These are phyloP conservation scores for Helichrysum umbraculigerum DNA, from an alignment of 129 eudicot genomes.

Conservation along the genomic window DNA sequence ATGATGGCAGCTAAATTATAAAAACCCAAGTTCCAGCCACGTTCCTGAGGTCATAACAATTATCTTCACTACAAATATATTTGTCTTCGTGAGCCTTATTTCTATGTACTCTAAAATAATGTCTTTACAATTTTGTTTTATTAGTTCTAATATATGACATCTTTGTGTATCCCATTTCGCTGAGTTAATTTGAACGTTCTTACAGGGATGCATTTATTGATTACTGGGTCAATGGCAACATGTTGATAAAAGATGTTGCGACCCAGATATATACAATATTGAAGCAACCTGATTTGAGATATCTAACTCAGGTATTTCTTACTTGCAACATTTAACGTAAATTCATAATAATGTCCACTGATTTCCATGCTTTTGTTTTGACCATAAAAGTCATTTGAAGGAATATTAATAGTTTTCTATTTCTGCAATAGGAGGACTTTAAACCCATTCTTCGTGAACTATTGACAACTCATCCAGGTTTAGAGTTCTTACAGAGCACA, in stretches of 20 bases:
- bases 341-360: background rate
- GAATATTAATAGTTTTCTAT: background rate
- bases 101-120: background rate
- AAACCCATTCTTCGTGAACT: conserved; percentile 22
- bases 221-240: conserved; percentile 74
- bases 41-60: too few relatives aligned
- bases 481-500: conserved; percentile 19
- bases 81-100: background rate
- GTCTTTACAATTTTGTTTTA: background rate
- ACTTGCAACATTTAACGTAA: background rate
- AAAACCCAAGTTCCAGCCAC: too few relatives aligned
- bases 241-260: conserved; percentile 67
- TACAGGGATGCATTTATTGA: conserved; percentile 83
- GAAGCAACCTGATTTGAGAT: conserved; percentile 64
- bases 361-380: background rate
- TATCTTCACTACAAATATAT: background rate
- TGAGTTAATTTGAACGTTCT: conserved; percentile 9
- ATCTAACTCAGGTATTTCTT: conserved; percentile 59
- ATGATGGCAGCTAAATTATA: too few relatives aligned
- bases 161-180: background rate
- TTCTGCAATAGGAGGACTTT: conserved; percentile 20
- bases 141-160: background rate
- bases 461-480: conserved; percentile 17
- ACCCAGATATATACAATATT: conserved; percentile 65
- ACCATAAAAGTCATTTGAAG: background rate